phyloP scores from a whole-genome alignment of 495 filamentous ascomycete species.

The Elasticomyces elasticus region DNA sequence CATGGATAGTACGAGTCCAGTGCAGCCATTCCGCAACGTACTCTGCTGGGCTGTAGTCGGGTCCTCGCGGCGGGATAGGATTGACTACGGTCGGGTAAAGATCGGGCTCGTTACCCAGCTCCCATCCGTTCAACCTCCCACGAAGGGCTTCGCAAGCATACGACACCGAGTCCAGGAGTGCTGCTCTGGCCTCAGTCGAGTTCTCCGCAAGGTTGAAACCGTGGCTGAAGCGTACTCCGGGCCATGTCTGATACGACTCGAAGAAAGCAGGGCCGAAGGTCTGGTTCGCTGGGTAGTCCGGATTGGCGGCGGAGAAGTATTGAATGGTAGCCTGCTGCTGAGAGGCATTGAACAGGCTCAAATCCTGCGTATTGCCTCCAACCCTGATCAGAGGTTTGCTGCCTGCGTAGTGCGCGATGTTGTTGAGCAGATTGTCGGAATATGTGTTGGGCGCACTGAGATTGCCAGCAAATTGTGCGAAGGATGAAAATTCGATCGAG shows the following conservation, averaged over 20 bases:
- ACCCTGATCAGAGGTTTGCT: conserved; percentile 49
- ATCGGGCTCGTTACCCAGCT: conserved; percentile 60
- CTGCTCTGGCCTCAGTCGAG: conserved; percentile 40
- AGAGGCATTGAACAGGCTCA: conserved; percentile 42
- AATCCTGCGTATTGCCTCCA: conserved; percentile 47
- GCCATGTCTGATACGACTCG: conserved; percentile 54
- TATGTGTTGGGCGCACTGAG: conserved; percentile 42
- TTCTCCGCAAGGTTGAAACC: conserved; percentile 56
- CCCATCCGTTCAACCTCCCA: conserved; percentile 45
- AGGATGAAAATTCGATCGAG: conserved; percentile 51
- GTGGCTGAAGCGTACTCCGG: conserved; percentile 46
- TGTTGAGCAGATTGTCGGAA: conserved; percentile 46
- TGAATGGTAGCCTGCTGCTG: conserved; percentile 45
- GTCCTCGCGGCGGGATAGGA: conserved; percentile 42
- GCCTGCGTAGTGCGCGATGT: conserved; percentile 39
- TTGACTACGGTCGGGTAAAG: conserved; percentile 42
- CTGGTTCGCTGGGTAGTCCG: conserved; percentile 53
- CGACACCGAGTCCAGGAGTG: conserved; percentile 43
- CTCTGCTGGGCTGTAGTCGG: conserved; percentile 43
- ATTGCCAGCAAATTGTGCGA: conserved; percentile 51
- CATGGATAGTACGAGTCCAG: conserved; percentile 41
- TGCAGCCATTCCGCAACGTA: conserved; percentile 53
- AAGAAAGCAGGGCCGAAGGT: conserved; percentile 54
- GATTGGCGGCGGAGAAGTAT: conserved; percentile 39
- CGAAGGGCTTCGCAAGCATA: conserved; percentile 49